Percentiles rank a stretch among this genome's conserved stretches.
Conservation (phyloP, 108 stramenopile genomes). For the Cyclotella cryptica region DNA sequence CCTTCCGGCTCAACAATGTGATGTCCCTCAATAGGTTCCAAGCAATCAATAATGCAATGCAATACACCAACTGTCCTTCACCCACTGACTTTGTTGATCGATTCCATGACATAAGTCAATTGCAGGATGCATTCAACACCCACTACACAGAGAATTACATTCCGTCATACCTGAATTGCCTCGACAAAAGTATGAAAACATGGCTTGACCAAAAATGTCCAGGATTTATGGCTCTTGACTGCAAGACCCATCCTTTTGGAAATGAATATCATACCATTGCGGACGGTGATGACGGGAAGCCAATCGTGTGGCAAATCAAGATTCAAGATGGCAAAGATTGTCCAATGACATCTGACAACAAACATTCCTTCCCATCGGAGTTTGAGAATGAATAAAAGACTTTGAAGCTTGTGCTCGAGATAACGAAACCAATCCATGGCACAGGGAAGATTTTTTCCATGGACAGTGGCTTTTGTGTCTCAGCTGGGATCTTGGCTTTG, state of each 20-base stretch:
- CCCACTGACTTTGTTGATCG: conserved; percentile 8
- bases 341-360: conserved; percentile 1
- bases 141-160: conserved; percentile 1
- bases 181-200: conserved; percentile 17
- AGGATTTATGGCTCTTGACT: conserved; percentile 21
- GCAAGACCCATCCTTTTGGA: conserved; percentile 25
- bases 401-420: not conserved
- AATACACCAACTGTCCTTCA: not conserved
- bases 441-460: conserved; percentile 17
- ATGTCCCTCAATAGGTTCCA: conserved; percentile 2
- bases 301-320: conserved; percentile 18
- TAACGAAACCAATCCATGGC: conserved; percentile 31
- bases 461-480: conserved; percentile 33
- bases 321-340: conserved; percentile 27
- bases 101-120: conserved; percentile 10
- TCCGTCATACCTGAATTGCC: conserved; percentile 18
- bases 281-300: conserved; percentile 13
- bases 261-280: conserved; percentile 35
- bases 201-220: conserved; percentile 27
- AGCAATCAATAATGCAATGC: not conserved
- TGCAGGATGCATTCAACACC: conserved; percentile 9
- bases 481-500: conserved; percentile 3
- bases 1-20: conserved; percentile 17
- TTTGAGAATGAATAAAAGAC: conserved; percentile 13
- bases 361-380: not conserved